Evolutionary conservation across 495 filamentous ascomycete genomes (phyloP).

Genomic region (Annulohypoxylon stygium): DNA sequence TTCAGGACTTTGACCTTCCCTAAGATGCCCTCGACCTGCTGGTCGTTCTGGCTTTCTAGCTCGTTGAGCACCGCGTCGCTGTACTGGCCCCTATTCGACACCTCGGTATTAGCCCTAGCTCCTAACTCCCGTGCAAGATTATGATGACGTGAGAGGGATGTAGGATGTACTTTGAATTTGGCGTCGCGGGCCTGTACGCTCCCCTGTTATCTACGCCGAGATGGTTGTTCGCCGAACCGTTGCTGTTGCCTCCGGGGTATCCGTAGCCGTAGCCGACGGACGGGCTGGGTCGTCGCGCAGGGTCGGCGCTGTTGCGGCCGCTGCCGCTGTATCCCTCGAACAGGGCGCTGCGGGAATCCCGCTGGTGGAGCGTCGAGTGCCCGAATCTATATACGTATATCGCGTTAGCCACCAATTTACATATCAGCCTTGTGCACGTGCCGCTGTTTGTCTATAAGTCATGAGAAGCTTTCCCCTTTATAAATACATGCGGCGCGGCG

Average conservation of each 20-base stretch:
- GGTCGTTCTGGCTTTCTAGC: constrained; percentile 95
- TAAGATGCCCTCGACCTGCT: constrained; percentile 87
- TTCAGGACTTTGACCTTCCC: constrained; percentile 94
- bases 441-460: not conserved
- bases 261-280: constrained; percentile 72
- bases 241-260: constrained; percentile 56
- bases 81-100: constrained; percentile 81
- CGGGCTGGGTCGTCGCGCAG: constrained; percentile 65
- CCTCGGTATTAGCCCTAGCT: not conserved
- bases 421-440: not conserved
- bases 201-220: constrained; percentile 54
- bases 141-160: not conserved
- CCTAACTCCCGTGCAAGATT: not conserved
- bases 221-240: constrained; percentile 43
- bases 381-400: constrained; percentile 62
- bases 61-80: constrained; percentile 92
- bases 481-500: constrained; percentile 17
- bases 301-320: constrained; percentile 55
- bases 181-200: constrained; percentile 75
- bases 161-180: constrained; percentile 78
- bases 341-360: constrained; percentile 87
- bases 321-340: constrained; percentile 87
- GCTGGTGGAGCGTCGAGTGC: constrained; percentile 76
- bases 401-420: not conserved
- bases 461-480: constrained; percentile 12